These are phyloP conservation scores for Vaccinium corymbosum DNA, from an alignment of 148 eudicot species.

Conservation along the genomic window DNA sequence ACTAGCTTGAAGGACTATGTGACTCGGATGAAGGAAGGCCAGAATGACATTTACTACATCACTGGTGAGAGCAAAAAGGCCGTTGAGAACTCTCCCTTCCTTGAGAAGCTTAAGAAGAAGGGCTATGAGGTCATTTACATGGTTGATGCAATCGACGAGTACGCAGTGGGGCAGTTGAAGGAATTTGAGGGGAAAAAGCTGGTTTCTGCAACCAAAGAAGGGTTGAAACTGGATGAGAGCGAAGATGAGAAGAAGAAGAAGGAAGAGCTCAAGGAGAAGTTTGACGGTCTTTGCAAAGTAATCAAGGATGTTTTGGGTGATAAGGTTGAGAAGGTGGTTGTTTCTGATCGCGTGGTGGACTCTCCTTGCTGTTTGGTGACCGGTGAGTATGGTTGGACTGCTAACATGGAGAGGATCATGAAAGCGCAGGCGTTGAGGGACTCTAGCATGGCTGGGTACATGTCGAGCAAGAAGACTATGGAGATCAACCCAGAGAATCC, in stretches of 20 bases:
- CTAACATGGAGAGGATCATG: slow-evolving; percentile 89
- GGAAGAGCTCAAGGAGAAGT: slow-evolving; percentile 58
- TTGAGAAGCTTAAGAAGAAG: slow-evolving; percentile 77
- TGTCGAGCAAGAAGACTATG: slow-evolving; percentile 90
- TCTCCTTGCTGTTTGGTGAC: slow-evolving; percentile 87
- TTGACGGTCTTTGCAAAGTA: slow-evolving; percentile 83
- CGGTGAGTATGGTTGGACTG: slow-evolving; percentile 84
- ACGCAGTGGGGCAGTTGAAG: slow-evolving; percentile 77
- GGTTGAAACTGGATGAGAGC: slow-evolving; percentile 63
- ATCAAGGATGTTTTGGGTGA: slow-evolving; percentile 78
- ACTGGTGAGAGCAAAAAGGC: slow-evolving; percentile 93
- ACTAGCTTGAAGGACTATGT: slow-evolving; percentile 84
- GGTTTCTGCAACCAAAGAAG: slow-evolving; percentile 84
- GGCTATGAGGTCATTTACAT: slow-evolving; percentile 74
- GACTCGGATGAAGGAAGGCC: slow-evolving; percentile 85
- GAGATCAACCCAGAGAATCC: slow-evolving; percentile 85
- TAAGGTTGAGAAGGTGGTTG: slow-evolving; percentile 70
- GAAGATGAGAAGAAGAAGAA: slow-evolving; percentile 71
- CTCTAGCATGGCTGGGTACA: slow-evolving; percentile 84
- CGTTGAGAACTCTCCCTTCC: slow-evolving; percentile 88
- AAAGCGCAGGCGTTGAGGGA: slow-evolving; percentile 78
- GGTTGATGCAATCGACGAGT: slow-evolving; percentile 90
- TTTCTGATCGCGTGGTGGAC: slow-evolving; percentile 79
- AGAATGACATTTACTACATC: slow-evolving; percentile 71
- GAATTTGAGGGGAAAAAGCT: slow-evolving; percentile 83